Evolutionary conservation across 1,284 basidiomycete genomes (phyloP).

Genomic region (Pisolithus thermaeus): DNA sequence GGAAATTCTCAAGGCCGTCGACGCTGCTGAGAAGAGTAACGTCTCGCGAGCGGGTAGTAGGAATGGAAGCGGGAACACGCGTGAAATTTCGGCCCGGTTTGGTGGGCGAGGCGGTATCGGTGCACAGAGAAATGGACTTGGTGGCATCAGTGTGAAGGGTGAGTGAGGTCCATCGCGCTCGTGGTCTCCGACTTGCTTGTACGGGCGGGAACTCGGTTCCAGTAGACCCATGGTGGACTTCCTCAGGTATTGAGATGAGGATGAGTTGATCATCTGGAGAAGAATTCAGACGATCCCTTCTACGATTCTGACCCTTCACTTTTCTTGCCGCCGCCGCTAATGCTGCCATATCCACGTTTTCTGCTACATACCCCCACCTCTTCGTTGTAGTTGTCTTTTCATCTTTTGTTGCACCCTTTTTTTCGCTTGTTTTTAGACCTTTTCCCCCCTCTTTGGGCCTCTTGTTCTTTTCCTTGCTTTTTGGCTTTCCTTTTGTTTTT

Average conservation of each 20-base stretch:
- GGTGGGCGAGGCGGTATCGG: neutral
- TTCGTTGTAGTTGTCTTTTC: neutral
- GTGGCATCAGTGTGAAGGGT: neutral
- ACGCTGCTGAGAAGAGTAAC: constrained; percentile 34
- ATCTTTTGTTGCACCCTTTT: neutral
- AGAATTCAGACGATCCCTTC: too few relatives aligned
- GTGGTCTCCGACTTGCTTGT: neutral
- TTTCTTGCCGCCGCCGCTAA: too few relatives aligned
- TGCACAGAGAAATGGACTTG: neutral
- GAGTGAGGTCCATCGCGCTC: constrained; percentile 4
- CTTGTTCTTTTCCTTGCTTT: neutral
- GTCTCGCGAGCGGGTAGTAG: neutral
- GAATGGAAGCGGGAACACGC: neutral
- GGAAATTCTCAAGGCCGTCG: constrained; percentile 40
- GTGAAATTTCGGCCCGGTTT: neutral
- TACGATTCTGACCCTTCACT: too few relatives aligned
- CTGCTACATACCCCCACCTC: neutral
- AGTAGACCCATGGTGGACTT: too few relatives aligned
- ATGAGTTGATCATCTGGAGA: too few relatives aligned
- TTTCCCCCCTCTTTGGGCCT: neutral
- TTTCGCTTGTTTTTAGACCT: neutral
- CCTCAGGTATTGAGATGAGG: too few relatives aligned
- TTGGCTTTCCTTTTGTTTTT: neutral
- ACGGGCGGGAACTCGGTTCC: neutral
- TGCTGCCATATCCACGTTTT: too few relatives aligned